These are phyloP conservation scores for Fomitiporia mediterranea DNA, from an alignment of 1,284 basidiomycete species.

Conservation along the genomic window DNA sequence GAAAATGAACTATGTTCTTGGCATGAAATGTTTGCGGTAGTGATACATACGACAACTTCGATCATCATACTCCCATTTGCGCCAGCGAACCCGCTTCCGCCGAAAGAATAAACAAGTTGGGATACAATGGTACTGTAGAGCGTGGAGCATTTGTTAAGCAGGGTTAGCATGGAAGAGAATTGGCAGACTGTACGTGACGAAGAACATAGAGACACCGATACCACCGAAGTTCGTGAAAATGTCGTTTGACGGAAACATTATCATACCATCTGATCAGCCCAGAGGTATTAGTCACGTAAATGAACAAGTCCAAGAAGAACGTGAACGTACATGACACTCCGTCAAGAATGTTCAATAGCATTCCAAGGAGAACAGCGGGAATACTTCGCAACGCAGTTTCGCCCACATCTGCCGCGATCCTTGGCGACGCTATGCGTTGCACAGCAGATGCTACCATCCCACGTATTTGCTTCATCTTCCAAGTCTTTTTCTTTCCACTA, in stretches of 20 bases:
- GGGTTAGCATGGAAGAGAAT: slow-evolving; percentile 13
- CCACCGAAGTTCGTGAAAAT: slow-evolving; percentile 82
- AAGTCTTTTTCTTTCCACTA: not conserved
- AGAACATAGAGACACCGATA: slow-evolving; percentile 94
- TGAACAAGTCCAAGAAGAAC: not conserved
- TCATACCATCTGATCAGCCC: slow-evolving; percentile 65
- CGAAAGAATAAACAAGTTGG: slow-evolving; percentile 83
- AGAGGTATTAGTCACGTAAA: not conserved
- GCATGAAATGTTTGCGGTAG: not conserved
- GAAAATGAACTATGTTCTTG: not conserved
- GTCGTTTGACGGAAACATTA: slow-evolving; percentile 83
- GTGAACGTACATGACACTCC: slow-evolving; percentile 77
- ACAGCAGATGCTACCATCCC: not conserved
- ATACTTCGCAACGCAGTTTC: slow-evolving; percentile 29
- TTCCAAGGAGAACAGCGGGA: slow-evolving; percentile 85
- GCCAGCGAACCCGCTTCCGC: slow-evolving; percentile 84
- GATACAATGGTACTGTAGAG: slow-evolving; percentile 60
- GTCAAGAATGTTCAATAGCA: slow-evolving; percentile 88
- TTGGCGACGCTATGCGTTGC: not conserved
- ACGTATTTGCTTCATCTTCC: not conserved
- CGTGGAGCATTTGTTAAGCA: slow-evolving; percentile 20
- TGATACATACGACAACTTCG: slow-evolving; percentile 77
- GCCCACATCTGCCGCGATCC: not conserved
- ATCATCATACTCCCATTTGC: slow-evolving; percentile 99
- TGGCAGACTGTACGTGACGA: slow-evolving; percentile 61